Evolutionary conservation across 148 eudicot genomes (phyloP).

Genomic region (Camellia japonica): DNA sequence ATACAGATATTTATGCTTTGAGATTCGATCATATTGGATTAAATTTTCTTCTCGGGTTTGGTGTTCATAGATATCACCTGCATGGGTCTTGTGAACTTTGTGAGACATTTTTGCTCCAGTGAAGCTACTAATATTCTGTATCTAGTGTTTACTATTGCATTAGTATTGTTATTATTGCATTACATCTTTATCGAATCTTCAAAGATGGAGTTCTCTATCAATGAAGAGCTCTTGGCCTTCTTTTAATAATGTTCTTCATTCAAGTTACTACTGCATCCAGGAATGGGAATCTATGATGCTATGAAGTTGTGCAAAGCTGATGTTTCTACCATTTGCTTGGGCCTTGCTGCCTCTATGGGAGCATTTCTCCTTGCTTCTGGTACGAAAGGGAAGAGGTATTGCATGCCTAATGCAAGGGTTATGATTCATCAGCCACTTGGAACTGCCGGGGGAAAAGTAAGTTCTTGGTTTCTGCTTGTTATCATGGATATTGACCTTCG

Average conservation of each 20-base stretch:
- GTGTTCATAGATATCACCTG: not conserved
- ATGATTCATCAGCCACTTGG: slow-evolving; percentile 90
- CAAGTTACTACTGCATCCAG: slow-evolving; percentile 34
- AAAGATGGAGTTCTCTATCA: not conserved
- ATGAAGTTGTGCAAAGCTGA: slow-evolving; percentile 97
- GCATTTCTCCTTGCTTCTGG: slow-evolving; percentile 97
- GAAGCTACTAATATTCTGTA: not conserved
- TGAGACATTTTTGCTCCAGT: not conserved
- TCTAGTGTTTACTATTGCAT: not conserved
- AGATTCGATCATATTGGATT: not conserved
- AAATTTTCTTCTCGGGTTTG: not conserved
- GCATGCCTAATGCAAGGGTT: slow-evolving; percentile 95
- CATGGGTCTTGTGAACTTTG: not conserved
- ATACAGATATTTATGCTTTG: not conserved
- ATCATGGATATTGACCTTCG: not conserved
- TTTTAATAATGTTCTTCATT: not conserved
- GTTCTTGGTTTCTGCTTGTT: slow-evolving; percentile 14
- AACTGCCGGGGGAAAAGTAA: slow-evolving; percentile 66
- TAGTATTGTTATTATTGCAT: not conserved
- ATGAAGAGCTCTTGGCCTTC: not conserved
- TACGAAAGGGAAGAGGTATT: slow-evolving; percentile 80
- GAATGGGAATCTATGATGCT: slow-evolving; percentile 97
- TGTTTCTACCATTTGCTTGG: slow-evolving; percentile 84
- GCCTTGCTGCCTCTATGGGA: slow-evolving; percentile 98
- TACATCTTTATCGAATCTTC: slow-evolving; percentile 4